A percentile compares a stretch with the other conserved stretches of the same genome.
Conservation (phyloP, 2,329 filamentous ascomycete genomes). For the Fusarium siculi region DNA sequence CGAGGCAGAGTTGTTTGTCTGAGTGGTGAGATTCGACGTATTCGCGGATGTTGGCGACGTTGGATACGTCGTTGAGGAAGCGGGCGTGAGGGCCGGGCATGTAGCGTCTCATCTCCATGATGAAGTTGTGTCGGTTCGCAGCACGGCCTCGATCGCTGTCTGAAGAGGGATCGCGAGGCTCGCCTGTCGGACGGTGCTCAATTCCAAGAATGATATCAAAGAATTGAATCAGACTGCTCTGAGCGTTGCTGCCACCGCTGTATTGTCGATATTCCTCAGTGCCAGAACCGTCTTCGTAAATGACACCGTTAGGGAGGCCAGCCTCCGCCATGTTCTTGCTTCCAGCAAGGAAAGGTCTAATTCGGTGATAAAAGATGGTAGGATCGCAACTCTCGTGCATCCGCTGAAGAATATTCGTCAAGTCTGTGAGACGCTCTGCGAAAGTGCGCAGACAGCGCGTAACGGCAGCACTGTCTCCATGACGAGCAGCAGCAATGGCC, state of each 20-base stretch:
- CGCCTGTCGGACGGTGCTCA: slow-evolving; percentile 89
- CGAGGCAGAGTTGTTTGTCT: slow-evolving; percentile 75
- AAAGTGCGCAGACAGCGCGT: slow-evolving; percentile 81
- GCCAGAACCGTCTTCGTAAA: slow-evolving; percentile 84
- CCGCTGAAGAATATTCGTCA: slow-evolving; percentile 79
- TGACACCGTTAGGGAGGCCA: slow-evolving; percentile 85
- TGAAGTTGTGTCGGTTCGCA: slow-evolving; percentile 77
- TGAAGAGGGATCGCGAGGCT: slow-evolving; percentile 62
- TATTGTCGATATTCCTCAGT: slow-evolving; percentile 80
- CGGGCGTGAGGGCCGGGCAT: slow-evolving; percentile 94
- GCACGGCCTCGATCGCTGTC: slow-evolving; percentile 58
- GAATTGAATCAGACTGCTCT: slow-evolving; percentile 96
- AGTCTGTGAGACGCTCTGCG: slow-evolving; percentile 87
- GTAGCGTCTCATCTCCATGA: slow-evolving; percentile 95
- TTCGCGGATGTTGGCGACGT: slow-evolving; percentile 85
- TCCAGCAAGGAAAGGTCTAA: slow-evolving; percentile 94
- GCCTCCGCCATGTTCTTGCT: slow-evolving; percentile 98
- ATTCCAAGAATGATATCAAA: slow-evolving; percentile 93
- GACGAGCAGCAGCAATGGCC: slow-evolving; percentile 83
- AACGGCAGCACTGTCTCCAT: slow-evolving; percentile 75
- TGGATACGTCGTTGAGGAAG: slow-evolving; percentile 83
- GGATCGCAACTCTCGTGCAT: slow-evolving; percentile 98
- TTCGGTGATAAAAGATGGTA: slow-evolving; percentile 92
- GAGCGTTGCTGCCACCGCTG: slow-evolving; percentile 94
- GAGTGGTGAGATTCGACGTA: slow-evolving; percentile 74